These are phyloP conservation scores for Neurospora sp. DNA, from an alignment of 2,329 filamentous ascomycete species.

Conservation along the genomic window DNA sequence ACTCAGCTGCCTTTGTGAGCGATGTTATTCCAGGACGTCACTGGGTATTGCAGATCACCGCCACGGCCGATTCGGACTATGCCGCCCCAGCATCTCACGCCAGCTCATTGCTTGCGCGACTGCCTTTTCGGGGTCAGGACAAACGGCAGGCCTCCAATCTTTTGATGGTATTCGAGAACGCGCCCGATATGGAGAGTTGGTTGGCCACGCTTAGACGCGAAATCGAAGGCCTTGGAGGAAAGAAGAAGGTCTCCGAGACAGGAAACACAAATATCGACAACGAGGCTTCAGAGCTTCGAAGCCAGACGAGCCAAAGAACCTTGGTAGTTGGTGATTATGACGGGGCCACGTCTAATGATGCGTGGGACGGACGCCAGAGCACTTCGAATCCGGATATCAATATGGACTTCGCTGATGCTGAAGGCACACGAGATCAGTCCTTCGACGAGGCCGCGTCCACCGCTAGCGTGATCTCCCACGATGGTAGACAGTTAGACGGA, in stretches of 20 bases:
- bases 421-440: constrained; percentile 29
- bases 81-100: constrained; percentile 34
- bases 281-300: constrained; percentile 22
- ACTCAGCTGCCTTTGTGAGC: constrained; percentile 71
- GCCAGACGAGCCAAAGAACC: constrained; percentile 35
- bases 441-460: constrained; percentile 44
- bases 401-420: constrained; percentile 19
- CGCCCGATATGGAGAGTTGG: constrained; percentile 70
- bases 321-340: constrained; percentile 36
- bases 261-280: constrained; percentile 40
- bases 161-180: constrained; percentile 62
- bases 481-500: constrained; percentile 48
- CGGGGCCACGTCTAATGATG: constrained; percentile 16
- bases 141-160: constrained; percentile 53
- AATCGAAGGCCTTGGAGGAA: constrained; percentile 62
- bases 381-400: constrained; percentile 20
- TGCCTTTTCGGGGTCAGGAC: constrained; percentile 49
- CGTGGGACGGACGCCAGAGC: constrained; percentile 23
- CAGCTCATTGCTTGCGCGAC: constrained; percentile 54
- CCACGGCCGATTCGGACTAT: constrained; percentile 51
- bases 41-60: constrained; percentile 70
- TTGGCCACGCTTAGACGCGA: constrained; percentile 57
- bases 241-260: constrained; percentile 51
- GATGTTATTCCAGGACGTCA: constrained; percentile 72
- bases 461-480: constrained; percentile 48